A percentile compares a stretch with the other conserved stretches of the same genome.
These are phyloP conservation scores for Bonia amplexicaulis DNA, from an alignment of 176 grass and related monocot species.

Conservation along the genomic window DNA sequence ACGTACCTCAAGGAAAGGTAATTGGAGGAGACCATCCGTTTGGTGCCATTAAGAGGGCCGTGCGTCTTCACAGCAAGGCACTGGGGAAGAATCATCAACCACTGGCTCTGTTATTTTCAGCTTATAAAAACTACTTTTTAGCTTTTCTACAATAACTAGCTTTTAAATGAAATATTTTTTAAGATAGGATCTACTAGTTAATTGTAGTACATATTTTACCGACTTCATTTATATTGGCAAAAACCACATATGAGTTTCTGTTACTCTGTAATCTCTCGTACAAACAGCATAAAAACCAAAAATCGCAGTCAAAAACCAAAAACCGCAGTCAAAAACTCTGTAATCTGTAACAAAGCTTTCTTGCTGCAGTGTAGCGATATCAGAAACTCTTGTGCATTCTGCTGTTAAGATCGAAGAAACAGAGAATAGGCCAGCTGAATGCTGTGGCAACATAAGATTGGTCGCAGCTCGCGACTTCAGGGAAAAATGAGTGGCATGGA, in stretches of 20 bases:
- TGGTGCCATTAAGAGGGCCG: slow-evolving; percentile 5
- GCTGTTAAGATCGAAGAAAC: not conserved
- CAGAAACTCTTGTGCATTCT: not conserved
- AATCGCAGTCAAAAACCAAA: no score
- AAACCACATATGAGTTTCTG: no score
- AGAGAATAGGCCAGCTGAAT: not conserved
- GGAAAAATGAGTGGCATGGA: not conserved
- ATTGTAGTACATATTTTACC: no score
- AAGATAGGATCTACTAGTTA: no score
- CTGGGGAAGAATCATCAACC: not conserved
- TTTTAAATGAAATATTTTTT: no score
- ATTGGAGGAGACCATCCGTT: not conserved
- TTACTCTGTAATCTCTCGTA: no score
- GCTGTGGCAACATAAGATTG: not conserved
- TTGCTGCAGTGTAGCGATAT: not conserved
- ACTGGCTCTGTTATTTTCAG: no score
- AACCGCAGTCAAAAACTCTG: no score
- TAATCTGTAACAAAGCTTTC: not conserved
- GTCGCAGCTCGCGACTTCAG: not conserved
- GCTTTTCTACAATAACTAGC: no score
- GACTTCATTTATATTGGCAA: no score
- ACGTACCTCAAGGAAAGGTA: slow-evolving; percentile 15
- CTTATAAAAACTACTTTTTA: no score
- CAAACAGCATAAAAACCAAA: no score
- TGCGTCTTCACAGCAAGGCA: not conserved